phyloP scores from a whole-genome alignment of 2,329 filamentous ascomycete genomes.

The Emmonsia crescens region DNA sequence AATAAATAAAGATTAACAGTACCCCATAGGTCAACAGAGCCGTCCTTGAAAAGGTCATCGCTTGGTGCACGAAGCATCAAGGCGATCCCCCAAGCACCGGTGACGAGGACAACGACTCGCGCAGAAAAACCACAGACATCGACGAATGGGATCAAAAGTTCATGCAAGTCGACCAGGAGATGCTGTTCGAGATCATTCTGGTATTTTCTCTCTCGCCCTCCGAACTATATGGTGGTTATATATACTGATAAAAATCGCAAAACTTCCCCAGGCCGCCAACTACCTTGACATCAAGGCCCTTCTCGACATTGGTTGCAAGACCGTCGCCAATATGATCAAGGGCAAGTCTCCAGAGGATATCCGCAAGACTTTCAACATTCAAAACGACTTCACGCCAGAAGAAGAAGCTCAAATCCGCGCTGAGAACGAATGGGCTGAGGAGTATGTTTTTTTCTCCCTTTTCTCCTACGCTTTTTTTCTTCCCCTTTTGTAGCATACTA shows the following conservation, averaged over 20 bases:
- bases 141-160: slow-evolving; percentile 99
- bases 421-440: slow-evolving; percentile 87
- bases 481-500: slow-evolving; percentile 4
- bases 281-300: slow-evolving; percentile 98
- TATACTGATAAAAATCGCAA: neutral
- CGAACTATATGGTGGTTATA: neutral
- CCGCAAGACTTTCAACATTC: slow-evolving; percentile 98
- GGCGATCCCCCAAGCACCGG: slow-evolving; percentile 69
- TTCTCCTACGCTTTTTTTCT: neutral
- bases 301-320: slow-evolving; percentile 97
- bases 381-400: slow-evolving; percentile 97
- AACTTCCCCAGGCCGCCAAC: slow-evolving; percentile 64
- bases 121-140: slow-evolving; percentile 98
- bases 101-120: slow-evolving; percentile 85
- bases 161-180: slow-evolving; percentile 99
- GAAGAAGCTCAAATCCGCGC: slow-evolving; percentile 96
- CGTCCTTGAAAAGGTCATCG: slow-evolving; percentile 89
- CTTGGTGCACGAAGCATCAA: slow-evolving; percentile 96
- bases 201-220: slow-evolving; percentile 41
- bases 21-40: slow-evolving; percentile 66
- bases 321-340: slow-evolving; percentile 99
- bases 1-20: slow-evolving; percentile 4
- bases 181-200: slow-evolving; percentile 98
- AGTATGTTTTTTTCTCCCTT: slow-evolving; percentile 36
- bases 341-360: slow-evolving; percentile 99